phyloP scores from a whole-genome alignment of 2,329 filamentous ascomycete species.

The Aspergillus niger region DNA sequence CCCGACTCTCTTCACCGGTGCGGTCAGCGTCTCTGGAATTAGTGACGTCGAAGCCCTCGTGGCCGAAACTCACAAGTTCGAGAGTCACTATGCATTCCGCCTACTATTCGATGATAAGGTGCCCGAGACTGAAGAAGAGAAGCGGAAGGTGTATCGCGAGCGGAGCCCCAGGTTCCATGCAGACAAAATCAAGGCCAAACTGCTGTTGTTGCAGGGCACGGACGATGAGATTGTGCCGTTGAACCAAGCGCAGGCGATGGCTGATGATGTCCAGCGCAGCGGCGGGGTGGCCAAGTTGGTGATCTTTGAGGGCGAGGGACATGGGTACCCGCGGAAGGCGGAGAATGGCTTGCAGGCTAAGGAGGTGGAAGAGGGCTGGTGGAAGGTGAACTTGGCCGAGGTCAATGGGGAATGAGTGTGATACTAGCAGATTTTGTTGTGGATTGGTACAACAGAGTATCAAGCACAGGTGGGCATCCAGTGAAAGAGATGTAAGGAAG shows the following conservation, averaged over 20 bases:
- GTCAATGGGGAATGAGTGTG: too few species aligned
- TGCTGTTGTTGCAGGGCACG: conserved; percentile 60
- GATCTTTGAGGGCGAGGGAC: conserved; percentile 54
- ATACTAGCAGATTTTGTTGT: too few species aligned
- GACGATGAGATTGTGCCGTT: conserved; percentile 61
- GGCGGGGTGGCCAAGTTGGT: conserved; percentile 52
- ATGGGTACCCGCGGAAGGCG: conserved; percentile 39
- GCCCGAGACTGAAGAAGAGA: conserved; percentile 43
- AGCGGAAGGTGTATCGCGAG: conserved; percentile 40
- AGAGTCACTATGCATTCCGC: conserved; percentile 54
- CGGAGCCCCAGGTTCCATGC: conserved; percentile 55
- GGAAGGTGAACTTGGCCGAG: not conserved
- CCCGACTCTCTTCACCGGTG: conserved; percentile 52
- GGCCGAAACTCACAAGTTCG: conserved; percentile 58
- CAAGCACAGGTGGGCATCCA: too few species aligned
- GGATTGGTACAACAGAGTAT: too few species aligned
- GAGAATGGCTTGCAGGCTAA: not conserved
- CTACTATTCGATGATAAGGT: conserved; percentile 45
- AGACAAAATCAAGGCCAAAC: conserved; percentile 51
- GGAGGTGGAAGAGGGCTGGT: not conserved
- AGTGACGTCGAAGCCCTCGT: conserved; percentile 53
- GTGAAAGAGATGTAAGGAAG: too few species aligned
- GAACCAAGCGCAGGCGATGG: conserved; percentile 58
- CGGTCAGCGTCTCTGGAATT: conserved; percentile 55
- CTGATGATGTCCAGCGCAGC: conserved; percentile 45